These are phyloP conservation scores for Amylocarpus encephaloides DNA, from an alignment of 2,329 filamentous ascomycete genomes.

Conservation along the genomic window DNA sequence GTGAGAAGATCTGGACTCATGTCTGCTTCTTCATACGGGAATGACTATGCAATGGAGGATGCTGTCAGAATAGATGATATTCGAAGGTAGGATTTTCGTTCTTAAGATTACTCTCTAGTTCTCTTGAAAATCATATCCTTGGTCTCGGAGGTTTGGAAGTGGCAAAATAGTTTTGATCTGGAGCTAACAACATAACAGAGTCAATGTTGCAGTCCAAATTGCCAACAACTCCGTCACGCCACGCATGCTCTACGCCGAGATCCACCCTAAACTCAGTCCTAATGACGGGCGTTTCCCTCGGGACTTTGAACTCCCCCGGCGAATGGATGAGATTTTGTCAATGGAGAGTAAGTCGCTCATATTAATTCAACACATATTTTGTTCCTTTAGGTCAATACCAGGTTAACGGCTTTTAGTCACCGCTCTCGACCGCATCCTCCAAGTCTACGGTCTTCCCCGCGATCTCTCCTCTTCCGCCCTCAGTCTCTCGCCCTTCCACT, in stretches of 20 bases:
- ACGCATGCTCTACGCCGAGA: slow-evolving; percentile 13
- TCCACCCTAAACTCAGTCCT: slow-evolving; percentile 21
- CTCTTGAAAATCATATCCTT: too few species aligned
- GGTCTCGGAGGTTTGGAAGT: too few species aligned
- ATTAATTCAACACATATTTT: too few species aligned
- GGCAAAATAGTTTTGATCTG: neutral
- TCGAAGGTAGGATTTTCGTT: slow-evolving; percentile 10
- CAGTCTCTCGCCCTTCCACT: too few species aligned
- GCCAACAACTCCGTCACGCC: slow-evolving; percentile 15
- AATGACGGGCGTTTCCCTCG: slow-evolving; percentile 13
- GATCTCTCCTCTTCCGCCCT: neutral
- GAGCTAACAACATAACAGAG: slow-evolving; percentile 5
- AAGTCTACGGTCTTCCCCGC: slow-evolving; percentile 1
- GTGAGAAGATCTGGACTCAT: neutral
- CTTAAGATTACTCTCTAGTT: too few species aligned
- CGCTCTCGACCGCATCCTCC: slow-evolving; percentile 4
- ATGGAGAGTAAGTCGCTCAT: slow-evolving; percentile 20
- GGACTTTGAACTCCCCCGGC: slow-evolving; percentile 17
- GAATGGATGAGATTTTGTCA: slow-evolving; percentile 15
- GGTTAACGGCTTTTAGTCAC: neutral
- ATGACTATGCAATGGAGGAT: neutral
- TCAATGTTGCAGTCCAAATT: slow-evolving; percentile 19
- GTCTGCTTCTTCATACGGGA: neutral
- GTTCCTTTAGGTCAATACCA: neutral
- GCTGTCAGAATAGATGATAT: slow-evolving; percentile 8